A percentile compares a stretch with the other conserved stretches of the same genome.
phyloP scores from a whole-genome alignment of 495 filamentous ascomycete genomes.

The Halenospora varia region DNA sequence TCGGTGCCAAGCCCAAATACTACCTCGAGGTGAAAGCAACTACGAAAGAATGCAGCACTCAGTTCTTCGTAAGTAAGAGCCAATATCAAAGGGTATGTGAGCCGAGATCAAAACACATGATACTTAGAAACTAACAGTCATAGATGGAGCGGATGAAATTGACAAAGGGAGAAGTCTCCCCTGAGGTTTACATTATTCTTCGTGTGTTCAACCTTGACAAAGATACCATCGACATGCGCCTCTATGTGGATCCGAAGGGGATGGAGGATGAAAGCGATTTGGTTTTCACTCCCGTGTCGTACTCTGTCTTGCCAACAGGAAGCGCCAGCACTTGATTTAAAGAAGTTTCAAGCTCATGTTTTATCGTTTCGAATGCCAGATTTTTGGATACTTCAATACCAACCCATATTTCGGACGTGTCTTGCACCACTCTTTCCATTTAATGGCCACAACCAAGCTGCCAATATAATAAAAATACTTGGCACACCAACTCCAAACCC shows the following conservation, averaged over 20 bases:
- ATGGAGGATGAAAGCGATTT: constrained; percentile 6
- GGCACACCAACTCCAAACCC: no score
- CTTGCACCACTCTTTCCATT: neutral
- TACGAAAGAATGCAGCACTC: constrained; percentile 28
- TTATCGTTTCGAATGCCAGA: no score
- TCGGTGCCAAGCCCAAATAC: constrained; percentile 27
- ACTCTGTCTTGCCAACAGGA: neutral
- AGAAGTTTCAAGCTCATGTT: constrained; percentile 3
- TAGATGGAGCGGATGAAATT: constrained; percentile 14
- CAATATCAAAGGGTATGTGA: constrained; percentile 34
- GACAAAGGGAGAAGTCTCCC: neutral
- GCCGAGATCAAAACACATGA: neutral
- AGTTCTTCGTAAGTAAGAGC: constrained; percentile 39
- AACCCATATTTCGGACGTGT: neutral
- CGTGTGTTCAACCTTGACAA: constrained; percentile 36
- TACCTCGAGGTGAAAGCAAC: constrained; percentile 47
- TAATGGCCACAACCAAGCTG: constrained; percentile 1
- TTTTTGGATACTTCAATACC: constrained; percentile 2
- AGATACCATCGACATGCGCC: constrained; percentile 27
- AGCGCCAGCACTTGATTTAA: neutral
- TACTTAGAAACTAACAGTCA: neutral
- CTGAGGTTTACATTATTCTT: constrained; percentile 36
- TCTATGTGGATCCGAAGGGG: constrained; percentile 36
- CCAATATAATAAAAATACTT: neutral
- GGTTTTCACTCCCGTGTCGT: constrained; percentile 5